Base-by-base conservation (phyloP, 441 rosid species). In the Eugenia klotzschiana region DNA sequence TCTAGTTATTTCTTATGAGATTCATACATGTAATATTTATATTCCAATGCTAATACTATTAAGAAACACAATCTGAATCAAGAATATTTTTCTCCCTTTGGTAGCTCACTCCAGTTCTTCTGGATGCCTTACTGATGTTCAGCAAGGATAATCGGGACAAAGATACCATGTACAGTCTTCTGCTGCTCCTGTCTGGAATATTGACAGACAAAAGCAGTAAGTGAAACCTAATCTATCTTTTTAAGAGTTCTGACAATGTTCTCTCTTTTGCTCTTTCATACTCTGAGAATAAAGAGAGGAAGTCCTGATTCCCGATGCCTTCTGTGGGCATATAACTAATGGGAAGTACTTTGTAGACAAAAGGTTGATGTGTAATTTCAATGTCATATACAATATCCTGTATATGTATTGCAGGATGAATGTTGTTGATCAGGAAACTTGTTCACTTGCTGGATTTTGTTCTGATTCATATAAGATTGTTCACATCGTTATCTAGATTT, bases 161-260 rank as follows among this genome's bases (percentile, higher is more conserved):
- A 89, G 95, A 94, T 87, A 86, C 89, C 29, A 29, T 93, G 79
- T 94, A 89, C 84, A 87, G 93, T 87, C 92, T 94, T 46, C 90
- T 97, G 84, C 91, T 97, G 81, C 93, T 93, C 81, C 84, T 97
- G 83, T 94, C 98, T 84, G 98, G 95, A 84, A 91, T 92, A 52
- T 86, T 96, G 86, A 96, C 91, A 14, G 93, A 91, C 87, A 91
- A 86, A 87, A 92, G 83, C 84, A 93, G 98, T 95, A 89, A 86
- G 81, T 64, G 54, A 23, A 51, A n/a, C 22, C 25, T 79, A 27
- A 25, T 51, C 81, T 79, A 12, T 49, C 81, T 26, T n/a, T 16
- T 50, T 49, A 60, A 16, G 25, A 33, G 77, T 64, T 20, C 77
- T 69, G 77, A 37, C 25, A 33, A 18, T 60, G 43, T 60, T 37